A percentile compares a stretch with the other conserved stretches of the same genome.
Evolutionary conservation across 352 stramenopile species (phyloP).

Genomic region (Phytophthora quininea): DNA sequence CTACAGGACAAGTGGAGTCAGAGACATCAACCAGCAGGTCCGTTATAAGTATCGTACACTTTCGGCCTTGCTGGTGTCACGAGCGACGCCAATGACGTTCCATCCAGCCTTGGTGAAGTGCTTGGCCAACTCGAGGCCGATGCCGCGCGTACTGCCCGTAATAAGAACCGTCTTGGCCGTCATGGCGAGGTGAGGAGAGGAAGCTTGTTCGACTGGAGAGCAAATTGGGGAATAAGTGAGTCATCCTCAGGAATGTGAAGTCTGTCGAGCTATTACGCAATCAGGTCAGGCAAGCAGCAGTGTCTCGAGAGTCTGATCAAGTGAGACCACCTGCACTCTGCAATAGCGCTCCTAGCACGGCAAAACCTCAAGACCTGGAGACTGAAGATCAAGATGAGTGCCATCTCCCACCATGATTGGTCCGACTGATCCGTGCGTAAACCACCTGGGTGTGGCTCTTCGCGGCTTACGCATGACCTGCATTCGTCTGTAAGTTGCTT

Average conservation of each 20-base stretch:
- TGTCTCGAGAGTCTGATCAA: no score
- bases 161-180: slow-evolving; percentile 43
- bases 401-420: no score
- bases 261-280: no score
- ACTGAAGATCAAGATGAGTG: no score
- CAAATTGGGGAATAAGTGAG: not conserved
- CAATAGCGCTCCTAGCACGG: no score
- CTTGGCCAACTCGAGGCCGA: slow-evolving; percentile 48
- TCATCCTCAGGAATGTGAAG: not conserved
- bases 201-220: not conserved
- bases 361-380: no score
- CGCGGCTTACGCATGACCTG: not conserved
- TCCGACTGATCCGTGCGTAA: not conserved
- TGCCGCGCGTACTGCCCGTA: slow-evolving; percentile 46
- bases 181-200: slow-evolving; percentile 4
- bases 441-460: not conserved
- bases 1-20: slow-evolving; percentile 7
- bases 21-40: not conserved
- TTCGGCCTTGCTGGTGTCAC: slow-evolving; percentile 27
- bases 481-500: slow-evolving; percentile 12
- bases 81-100: slow-evolving; percentile 48
- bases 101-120: slow-evolving; percentile 45
- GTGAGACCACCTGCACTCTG: no score
- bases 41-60: slow-evolving; percentile 20
- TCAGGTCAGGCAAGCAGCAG: no score